Base-by-base conservation (phyloP, 176 grass and related monocot genomes). In the Triticum urartu region DNA sequence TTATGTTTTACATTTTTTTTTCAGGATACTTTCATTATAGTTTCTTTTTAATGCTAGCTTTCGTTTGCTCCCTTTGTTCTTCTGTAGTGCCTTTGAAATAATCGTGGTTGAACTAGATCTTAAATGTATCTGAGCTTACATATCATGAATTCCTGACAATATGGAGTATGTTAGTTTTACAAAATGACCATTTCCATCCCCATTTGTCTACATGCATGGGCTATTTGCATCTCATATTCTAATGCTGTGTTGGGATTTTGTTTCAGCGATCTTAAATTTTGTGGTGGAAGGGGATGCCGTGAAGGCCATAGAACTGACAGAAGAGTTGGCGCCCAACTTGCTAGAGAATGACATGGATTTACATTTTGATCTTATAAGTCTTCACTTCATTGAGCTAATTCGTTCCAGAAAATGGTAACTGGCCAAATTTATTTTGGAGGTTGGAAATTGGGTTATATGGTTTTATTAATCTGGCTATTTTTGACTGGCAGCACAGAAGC, bases 341-440 rank as follows among this genome's bases (percentile, higher is more conserved):
- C 81, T 97, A 25, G 90, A 90, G 73, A 88, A 90, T 30, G 91
- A 99, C 90, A 94, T 90, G 89, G 94, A 94, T 81, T 89, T 97
- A 71, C 80, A 94, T 87, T 97, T 97, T 91, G 97, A 97, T 82
- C 90, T 99, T 74, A 52, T 97, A 87, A 96, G 94, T 82, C 97
- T 99, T 22, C 94, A 99, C 79, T 99, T 99, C 86, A 91, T 94
- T 77, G 94, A 99, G 68, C 83, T 99, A 25, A 86, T 99, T 68
- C 89, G 89, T 28, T 84, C 87, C 11, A 87, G 83, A 81, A 97
- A 94, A 88, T 93, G 85, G 97, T 99, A 63, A 88, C 85, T 76
- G 68, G 39, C 18, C 33, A 79, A 75, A 47, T 1, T 74, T 67
- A 85, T 85, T 77, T 81, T 82, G 48, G 26, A 60, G 25, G 72